Conservation (phyloP, 208 protist genomes). For the Leishmania braziliensis region DNA sequence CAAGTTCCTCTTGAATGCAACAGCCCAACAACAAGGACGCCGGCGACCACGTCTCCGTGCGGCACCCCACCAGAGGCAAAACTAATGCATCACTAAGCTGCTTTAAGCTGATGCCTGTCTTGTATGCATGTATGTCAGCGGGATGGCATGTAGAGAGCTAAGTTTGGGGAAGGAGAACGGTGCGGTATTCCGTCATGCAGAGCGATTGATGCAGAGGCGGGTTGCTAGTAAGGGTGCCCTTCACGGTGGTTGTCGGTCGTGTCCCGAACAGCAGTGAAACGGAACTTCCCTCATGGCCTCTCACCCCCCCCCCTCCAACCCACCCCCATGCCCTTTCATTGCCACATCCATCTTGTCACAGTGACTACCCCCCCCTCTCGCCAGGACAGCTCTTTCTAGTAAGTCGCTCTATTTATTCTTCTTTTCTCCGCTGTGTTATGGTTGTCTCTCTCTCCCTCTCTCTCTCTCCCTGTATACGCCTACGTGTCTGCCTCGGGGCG, state of each 20-base stretch:
- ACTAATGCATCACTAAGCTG: background rate
- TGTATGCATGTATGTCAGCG: background rate
- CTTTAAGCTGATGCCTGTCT: background rate
- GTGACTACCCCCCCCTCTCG: background rate
- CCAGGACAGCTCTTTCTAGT: too few species aligned
- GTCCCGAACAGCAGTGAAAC: background rate
- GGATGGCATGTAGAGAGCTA: background rate
- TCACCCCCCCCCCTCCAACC: background rate
- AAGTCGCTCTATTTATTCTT: too few species aligned
- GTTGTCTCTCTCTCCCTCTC: too few species aligned
- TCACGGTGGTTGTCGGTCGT: background rate
- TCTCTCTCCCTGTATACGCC: too few species aligned
- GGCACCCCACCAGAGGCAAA: background rate
- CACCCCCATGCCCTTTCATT: background rate
- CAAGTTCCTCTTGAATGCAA: background rate
- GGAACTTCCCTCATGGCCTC: background rate
- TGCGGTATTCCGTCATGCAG: background rate
- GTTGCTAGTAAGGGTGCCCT: background rate
- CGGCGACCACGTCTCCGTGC: background rate
- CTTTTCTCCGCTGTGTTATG: too few species aligned
- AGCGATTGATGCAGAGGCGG: background rate
- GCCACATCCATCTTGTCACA: too few species aligned
- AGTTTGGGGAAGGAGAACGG: background rate
- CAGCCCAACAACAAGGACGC: background rate
- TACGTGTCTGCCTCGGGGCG: too few species aligned